Base-by-base conservation (phyloP, 1,284 basidiomycete genomes). In the Ganoderma boninense region DNA sequence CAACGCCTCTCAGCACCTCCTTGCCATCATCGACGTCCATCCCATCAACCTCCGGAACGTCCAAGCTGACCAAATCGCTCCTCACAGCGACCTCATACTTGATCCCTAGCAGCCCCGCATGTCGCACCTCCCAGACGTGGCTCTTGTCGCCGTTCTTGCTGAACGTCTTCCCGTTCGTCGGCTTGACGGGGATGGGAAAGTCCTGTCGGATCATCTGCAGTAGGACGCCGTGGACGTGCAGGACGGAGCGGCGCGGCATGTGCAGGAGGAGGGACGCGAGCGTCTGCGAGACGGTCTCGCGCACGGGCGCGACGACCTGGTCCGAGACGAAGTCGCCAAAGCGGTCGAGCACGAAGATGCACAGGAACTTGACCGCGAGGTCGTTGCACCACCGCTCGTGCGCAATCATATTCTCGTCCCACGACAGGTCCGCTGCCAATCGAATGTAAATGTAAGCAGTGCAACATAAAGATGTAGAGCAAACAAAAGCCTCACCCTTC, bases 261-360 rank as follows among this genome's bases (percentile, higher is more conserved):
- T 95, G 92, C 44, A 96, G 85, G 44, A 99, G 87, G 16, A 98
- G 87, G 13, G 96, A 92, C 5, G 97, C 97, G 1, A 99, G 86
- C 0, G 97, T 97, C 81, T 99, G 98, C 23, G 96, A 96, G 1
- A 96, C 96, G 0, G 95, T 98, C 81, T 99, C 98, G 62, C 98
- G 91, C 2, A 99, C 97, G 35, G 98, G 98, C 6, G 97, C 97
- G 23, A 99, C 91, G 62, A 99, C 96, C 80, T 96, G 97, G 79
- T 99, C 98, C 8, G 97, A 95, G 56, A 99, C 92, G 79, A 98
- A 99, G 83, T 99, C 98, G 10, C 97, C 97, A 76, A 99, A 98
- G 18, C 98, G 90, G 81, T 99, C 98, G 23, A 99, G 86, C n/a
- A 97, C 93, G 74, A 99, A 94, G 14, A 99, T 91, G 74, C 92